Percentiles rank a stretch among this genome's conserved stretches.
phyloP scores from a whole-genome alignment of 169 alveolate genomes.

The Cryptosporidium ubiquitum region DNA sequence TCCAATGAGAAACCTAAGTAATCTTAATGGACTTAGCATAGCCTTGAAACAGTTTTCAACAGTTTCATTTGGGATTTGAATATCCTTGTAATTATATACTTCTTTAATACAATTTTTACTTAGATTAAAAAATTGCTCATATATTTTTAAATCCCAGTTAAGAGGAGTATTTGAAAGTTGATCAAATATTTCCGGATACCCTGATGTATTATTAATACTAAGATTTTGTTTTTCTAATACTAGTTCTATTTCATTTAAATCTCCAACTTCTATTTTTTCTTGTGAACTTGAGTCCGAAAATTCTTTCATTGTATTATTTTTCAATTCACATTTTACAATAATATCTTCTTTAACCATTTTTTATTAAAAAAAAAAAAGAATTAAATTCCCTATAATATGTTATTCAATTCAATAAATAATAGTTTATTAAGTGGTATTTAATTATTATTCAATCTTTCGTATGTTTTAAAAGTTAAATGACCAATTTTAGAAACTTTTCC shows the following conservation, averaged over 20 bases:
- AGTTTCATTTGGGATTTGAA: constrained; percentile 1
- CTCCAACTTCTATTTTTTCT: constrained; percentile 40
- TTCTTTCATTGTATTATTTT: neutral
- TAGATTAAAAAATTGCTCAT: constrained; percentile 30
- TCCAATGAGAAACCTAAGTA: constrained; percentile 47
- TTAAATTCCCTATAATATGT: neutral
- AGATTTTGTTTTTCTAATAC: neutral
- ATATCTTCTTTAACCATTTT: neutral
- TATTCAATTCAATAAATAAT: neutral
- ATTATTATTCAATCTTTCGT: no score
- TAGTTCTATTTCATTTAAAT: neutral
- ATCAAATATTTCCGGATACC: constrained; percentile 16
- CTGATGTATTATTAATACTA: neutral
- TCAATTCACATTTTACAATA: constrained; percentile 30
- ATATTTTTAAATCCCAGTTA: constrained; percentile 28
- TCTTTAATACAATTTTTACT: constrained; percentile 11
- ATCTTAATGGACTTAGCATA: constrained; percentile 52
- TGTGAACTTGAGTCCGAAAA: constrained; percentile 40
- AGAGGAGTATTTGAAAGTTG: constrained; percentile 27
- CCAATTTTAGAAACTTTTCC: neutral
- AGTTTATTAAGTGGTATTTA: no score
- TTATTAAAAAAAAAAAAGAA: neutral
- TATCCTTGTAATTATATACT: constrained; percentile 5
- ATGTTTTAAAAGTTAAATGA: neutral
- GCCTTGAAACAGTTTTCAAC: constrained; percentile 58